Conservation (phyloP, 2,329 filamentous ascomycete genomes). For the Chrysoporthe deuterocubensis region DNA sequence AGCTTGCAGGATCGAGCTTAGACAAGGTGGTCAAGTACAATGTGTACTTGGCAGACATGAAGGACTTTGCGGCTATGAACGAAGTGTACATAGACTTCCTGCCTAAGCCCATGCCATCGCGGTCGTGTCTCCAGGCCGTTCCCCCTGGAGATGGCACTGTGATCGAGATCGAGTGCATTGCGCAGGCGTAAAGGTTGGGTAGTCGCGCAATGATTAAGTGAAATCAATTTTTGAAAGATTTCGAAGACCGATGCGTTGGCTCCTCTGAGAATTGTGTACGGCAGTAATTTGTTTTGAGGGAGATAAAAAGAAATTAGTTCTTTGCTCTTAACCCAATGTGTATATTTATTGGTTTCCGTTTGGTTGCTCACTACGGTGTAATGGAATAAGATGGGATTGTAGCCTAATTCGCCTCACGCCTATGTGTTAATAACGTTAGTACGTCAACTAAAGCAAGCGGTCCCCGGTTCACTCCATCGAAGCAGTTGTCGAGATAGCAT, state of each 20-base stretch:
- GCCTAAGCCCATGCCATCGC: slow-evolving; percentile 46
- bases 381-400: no score
- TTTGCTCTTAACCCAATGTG: neutral
- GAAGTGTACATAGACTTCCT: slow-evolving; percentile 44
- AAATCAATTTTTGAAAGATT: neutral
- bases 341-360: no score
- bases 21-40: slow-evolving; percentile 38
- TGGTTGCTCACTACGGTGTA: no score
- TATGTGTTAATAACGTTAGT: neutral
- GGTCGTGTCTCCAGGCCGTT: slow-evolving; percentile 46
- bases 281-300: no score
- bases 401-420: no score
- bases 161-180: slow-evolving; percentile 51
- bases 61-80: slow-evolving; percentile 39
- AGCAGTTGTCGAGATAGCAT: neutral
- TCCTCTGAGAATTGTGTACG: no score
- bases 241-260: no score
- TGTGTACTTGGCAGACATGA: slow-evolving; percentile 37
- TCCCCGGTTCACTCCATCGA: neutral
- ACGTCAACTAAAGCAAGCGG: neutral
- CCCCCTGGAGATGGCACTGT: slow-evolving; percentile 45
- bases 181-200: slow-evolving; percentile 38
- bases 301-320: neutral
- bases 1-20: slow-evolving; percentile 35
- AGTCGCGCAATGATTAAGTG: neutral